phyloP scores from a whole-genome alignment of 2,329 filamentous ascomycete genomes.

The Hypoxylon sp. region DNA sequence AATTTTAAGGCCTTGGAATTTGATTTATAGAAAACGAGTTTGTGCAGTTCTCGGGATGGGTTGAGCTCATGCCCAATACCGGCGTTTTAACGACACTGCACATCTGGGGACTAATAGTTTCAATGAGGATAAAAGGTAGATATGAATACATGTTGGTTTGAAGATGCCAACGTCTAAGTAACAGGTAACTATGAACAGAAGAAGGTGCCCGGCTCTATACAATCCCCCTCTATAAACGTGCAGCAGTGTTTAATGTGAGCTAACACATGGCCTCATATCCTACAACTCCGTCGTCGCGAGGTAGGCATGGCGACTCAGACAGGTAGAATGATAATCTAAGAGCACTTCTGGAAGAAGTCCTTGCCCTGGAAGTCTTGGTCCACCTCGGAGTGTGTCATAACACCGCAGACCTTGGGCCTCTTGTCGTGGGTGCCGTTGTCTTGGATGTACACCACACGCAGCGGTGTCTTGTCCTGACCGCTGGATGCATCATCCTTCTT shows the following conservation, averaged over 20 bases:
- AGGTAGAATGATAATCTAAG: neutral
- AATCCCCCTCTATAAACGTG: neutral
- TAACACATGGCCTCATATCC: neutral
- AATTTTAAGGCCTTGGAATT: too few relatives aligned
- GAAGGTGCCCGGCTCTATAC: neutral
- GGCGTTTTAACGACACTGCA: too few relatives aligned
- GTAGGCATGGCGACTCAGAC: neutral
- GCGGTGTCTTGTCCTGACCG: conserved; percentile 20
- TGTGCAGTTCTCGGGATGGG: too few relatives aligned
- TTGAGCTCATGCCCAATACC: too few relatives aligned
- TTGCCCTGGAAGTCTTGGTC: conserved; percentile 18
- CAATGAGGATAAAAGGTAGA: too few relatives aligned
- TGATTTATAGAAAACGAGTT: too few relatives aligned
- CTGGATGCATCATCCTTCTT: conserved; percentile 12
- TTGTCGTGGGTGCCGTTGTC: conserved; percentile 27
- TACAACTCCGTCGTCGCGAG: neutral
- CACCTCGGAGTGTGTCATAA: conserved; percentile 22
- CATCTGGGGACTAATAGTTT: too few relatives aligned
- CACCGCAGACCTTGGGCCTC: conserved; percentile 22
- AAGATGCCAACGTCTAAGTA: too few relatives aligned
- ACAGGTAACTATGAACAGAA: neutral
- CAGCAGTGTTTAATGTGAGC: neutral
- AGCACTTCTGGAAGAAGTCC: conserved; percentile 26
- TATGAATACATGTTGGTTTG: too few relatives aligned
- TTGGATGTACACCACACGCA: conserved; percentile 20